phyloP scores from a whole-genome alignment of 148 eudicot genomes.

The Nepenthes mirabilis region DNA sequence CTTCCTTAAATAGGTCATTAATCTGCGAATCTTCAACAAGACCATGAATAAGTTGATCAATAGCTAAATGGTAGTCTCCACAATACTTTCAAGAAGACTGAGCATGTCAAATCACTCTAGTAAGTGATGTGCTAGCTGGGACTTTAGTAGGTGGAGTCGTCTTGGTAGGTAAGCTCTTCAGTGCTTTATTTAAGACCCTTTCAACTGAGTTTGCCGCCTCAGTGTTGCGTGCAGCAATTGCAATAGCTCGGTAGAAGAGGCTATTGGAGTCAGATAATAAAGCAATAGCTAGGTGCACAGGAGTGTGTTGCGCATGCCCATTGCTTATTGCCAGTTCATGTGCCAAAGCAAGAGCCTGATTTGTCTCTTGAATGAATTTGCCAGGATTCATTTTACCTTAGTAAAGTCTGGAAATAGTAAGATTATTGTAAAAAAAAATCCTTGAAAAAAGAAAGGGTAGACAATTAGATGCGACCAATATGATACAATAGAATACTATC shows the following conservation, averaged over 20 bases:
- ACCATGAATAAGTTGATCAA: conserved; percentile 63
- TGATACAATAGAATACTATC: no score
- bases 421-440: no score
- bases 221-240: conserved; percentile 36
- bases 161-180: conserved; percentile 48
- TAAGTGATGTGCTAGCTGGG: conserved; percentile 46
- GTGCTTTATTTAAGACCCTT: conserved; percentile 49
- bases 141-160: conserved; percentile 58
- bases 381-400: conserved; percentile 54
- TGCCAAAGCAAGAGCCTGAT: conserved; percentile 48
- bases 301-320: conserved; percentile 67
- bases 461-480: no score
- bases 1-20: conserved; percentile 44
- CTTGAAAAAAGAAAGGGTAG: no score
- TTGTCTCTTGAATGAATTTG: conserved; percentile 70
- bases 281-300: conserved; percentile 48
- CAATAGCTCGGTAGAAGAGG: conserved; percentile 49
- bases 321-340: conserved; percentile 52
- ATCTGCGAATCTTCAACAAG: conserved; percentile 72
- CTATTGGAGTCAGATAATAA: conserved; percentile 43
- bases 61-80: conserved; percentile 65
- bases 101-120: conserved; percentile 59
- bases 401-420: background rate
- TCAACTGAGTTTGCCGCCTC: conserved; percentile 50
- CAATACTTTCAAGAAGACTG: conserved; percentile 47